Evolutionary conservation across 805 yeast species (phyloP), one percentile per base, ranked within the genome.

Genomic region (Ogataea trehaloabstinens): DNA sequence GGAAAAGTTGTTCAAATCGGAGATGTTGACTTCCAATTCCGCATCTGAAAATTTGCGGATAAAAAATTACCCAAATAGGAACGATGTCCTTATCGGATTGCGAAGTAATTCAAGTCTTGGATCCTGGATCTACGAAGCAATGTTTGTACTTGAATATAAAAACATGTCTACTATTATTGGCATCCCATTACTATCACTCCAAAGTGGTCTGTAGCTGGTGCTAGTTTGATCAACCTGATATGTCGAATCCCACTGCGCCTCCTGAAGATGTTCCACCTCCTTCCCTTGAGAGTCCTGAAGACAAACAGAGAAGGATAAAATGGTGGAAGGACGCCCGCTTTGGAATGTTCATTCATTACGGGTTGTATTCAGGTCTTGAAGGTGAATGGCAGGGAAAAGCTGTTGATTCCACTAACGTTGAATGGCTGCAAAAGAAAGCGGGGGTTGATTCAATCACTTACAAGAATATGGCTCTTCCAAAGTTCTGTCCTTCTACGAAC

Each of bases 321-420:
- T 37, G 40, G 40, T 37, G 40, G 40, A 22, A 25, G 13, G 28
- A 37, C 4, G 36, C 40, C 16, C 40, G 40, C 12, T 37, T 37
- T 37, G 40, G 40, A 10, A 37, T 37, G 40, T 37, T 37, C 37
- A 27, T 37, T 13, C 40, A 37, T 29, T 37, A 31, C 24, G 40
- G 40, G 8, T n/a, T 37, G 18, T 37, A 31, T 24, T 37, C 40
- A 15, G 35, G 35, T 21, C 28, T 37, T 22, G 40, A 37, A 28
- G 40, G 40, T 7, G 36, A 31, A 6, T 37, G 30, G 31, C 27
- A 37, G 6, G 37, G 40, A 5, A 25, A 31, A 19, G 19, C 29
- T 7, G 17, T 37, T 13, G 40, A 31, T 11, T 30, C 28, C 12
- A 17, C 18, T 13, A 34, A 34, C 13, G 40, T 34, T 5, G 40